Evolutionary conservation across 1,284 basidiomycete species (phyloP).

Genomic region (Ceratobasidium sp.): DNA sequence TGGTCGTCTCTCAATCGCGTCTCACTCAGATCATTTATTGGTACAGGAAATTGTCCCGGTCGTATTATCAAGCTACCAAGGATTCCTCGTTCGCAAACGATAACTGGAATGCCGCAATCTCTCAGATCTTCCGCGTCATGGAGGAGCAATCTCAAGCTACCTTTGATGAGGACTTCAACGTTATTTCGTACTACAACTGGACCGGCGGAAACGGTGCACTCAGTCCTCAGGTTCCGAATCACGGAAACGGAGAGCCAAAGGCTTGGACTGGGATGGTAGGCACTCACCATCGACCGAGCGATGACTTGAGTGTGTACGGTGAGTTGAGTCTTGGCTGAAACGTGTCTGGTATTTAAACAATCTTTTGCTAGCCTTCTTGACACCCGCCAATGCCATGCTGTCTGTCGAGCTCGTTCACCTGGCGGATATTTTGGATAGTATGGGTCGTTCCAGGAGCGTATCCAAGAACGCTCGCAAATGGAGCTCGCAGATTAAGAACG

Average conservation of each 20-base stretch:
- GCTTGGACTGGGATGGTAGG: slow-evolving; percentile 65
- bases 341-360: neutral
- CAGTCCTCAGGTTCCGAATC: slow-evolving; percentile 73
- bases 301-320: slow-evolving; percentile 78
- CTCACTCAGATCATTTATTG: neutral
- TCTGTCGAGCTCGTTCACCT: slow-evolving; percentile 75
- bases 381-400: slow-evolving; percentile 83
- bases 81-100: slow-evolving; percentile 77
- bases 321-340: slow-evolving; percentile 49
- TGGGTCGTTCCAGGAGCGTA: slow-evolving; percentile 63
- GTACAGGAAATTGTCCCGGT: slow-evolving; percentile 70
- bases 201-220: slow-evolving; percentile 73
- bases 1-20: neutral
- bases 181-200: slow-evolving; percentile 83
- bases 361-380: slow-evolving; percentile 70
- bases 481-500: slow-evolving; percentile 70
- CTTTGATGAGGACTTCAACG: slow-evolving; percentile 76
- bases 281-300: slow-evolving; percentile 80
- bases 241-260: slow-evolving; percentile 73
- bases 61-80: slow-evolving; percentile 75
- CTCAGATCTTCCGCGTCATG: slow-evolving; percentile 79
- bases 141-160: slow-evolving; percentile 79
- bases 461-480: slow-evolving; percentile 68
- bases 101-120: slow-evolving; percentile 76
- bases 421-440: slow-evolving; percentile 69